Percentiles rank a stretch among this genome's conserved stretches.
phyloP scores from a whole-genome alignment of 768 basidiomycete species.

The Amanita muscaria region DNA sequence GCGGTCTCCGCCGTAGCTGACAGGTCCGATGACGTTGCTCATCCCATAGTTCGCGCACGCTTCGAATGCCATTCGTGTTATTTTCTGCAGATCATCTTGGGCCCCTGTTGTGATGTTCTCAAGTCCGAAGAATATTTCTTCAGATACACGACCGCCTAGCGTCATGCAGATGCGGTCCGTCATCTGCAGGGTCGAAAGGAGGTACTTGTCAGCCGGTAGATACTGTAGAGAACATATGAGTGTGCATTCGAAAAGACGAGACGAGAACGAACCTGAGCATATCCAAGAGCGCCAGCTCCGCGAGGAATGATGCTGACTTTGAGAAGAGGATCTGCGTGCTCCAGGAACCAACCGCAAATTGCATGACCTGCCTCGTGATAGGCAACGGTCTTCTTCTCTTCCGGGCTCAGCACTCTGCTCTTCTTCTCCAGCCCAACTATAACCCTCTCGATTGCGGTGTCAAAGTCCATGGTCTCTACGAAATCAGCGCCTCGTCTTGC shows the following conservation, averaged over 20 bases:
- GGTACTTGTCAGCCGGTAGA: conserved; percentile 90
- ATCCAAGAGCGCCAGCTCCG: conserved; percentile 91
- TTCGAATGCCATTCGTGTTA: conserved; percentile 96
- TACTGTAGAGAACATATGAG: conserved; percentile 43
- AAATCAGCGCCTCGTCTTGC: conserved; percentile 76
- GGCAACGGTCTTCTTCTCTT: conserved; percentile 98
- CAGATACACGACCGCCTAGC: conserved; percentile 92
- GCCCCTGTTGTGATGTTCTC: conserved; percentile 96
- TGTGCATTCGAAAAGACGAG: background rate
- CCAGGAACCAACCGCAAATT: conserved; percentile 96
- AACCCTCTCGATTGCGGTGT: conserved; percentile 95
- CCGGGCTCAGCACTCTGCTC: conserved; percentile 82
- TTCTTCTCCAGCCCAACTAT: conserved; percentile 96
- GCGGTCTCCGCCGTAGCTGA: conserved; percentile 89
- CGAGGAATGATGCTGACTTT: conserved; percentile 99
- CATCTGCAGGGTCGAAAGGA: conserved; percentile 93
- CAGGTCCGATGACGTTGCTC: conserved; percentile 90
- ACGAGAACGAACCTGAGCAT: conserved; percentile 64
- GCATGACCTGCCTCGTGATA: conserved; percentile 99
- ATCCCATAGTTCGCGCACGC: conserved; percentile 95
- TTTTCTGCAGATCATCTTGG: conserved; percentile 96
- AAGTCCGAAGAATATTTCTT: conserved; percentile 93
- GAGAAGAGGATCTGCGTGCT: conserved; percentile 92
- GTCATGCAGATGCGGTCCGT: conserved; percentile 97
- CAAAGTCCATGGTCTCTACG: conserved; percentile 82